phyloP scores from a whole-genome alignment of 2,329 filamentous ascomycete genomes.

The Colletotrichum sp. region DNA sequence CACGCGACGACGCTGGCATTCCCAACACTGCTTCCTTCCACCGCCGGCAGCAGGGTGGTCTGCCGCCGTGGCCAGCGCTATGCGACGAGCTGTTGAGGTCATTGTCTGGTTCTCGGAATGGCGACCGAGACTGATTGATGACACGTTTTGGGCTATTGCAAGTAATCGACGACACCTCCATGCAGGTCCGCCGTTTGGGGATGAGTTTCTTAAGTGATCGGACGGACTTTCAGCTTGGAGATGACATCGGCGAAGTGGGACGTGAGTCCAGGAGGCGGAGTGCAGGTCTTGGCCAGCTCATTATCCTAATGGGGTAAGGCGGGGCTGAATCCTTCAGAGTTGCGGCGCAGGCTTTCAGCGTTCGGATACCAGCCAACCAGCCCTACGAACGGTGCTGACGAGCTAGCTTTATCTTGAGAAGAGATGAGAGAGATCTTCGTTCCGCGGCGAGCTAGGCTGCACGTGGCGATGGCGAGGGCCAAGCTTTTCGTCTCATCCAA shows the following conservation, averaged over 20 bases:
- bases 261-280: neutral
- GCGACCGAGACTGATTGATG: neutral
- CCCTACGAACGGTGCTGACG: neutral
- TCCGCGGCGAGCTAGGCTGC: neutral
- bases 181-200: neutral
- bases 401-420: neutral
- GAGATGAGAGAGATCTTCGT: neutral
- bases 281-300: conserved; percentile 21
- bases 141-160: conserved; percentile 5
- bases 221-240: neutral
- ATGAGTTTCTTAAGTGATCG: neutral
- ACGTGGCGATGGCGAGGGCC: neutral
- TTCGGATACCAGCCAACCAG: neutral
- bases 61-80: neutral
- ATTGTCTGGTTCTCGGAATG: neutral
- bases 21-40: conserved; percentile 41
- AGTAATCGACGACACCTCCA: neutral
- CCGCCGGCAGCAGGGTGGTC: neutral
- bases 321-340: neutral
- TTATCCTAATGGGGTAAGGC: conserved; percentile 15
- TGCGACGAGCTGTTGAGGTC: neutral
- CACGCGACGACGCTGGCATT: conserved; percentile 41
- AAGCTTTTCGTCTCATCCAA: neutral
- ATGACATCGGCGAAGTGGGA: neutral
- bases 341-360: neutral